These are phyloP conservation scores for Russula brevipes DNA, from an alignment of 768 basidiomycete species.

Conservation along the genomic window DNA sequence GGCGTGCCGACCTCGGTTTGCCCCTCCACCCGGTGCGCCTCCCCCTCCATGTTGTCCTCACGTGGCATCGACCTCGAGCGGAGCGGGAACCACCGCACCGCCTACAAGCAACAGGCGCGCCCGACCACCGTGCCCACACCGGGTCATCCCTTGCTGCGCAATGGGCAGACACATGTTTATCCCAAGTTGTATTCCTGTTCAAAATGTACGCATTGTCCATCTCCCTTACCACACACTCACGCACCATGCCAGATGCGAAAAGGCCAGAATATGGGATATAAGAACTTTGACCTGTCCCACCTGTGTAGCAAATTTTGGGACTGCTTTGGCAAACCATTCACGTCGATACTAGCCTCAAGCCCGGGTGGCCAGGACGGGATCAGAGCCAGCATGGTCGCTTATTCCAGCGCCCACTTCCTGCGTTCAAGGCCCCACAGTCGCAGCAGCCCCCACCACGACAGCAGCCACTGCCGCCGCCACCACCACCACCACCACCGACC, in stretches of 20 bases:
- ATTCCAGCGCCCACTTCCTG: constrained; percentile 25
- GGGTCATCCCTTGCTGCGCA: constrained; percentile 61
- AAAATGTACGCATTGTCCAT: constrained; percentile 50
- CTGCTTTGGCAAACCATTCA: constrained; percentile 56
- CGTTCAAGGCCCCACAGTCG: constrained; percentile 20
- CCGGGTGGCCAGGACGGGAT: constrained; percentile 19
- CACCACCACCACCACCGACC: background rate
- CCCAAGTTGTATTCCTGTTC: constrained; percentile 54
- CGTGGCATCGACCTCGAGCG: constrained; percentile 13
- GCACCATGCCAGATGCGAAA: background rate
- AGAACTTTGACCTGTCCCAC: constrained; percentile 55
- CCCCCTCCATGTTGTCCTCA: constrained; percentile 24
- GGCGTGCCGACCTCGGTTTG: constrained; percentile 26
- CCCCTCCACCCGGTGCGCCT: constrained; percentile 33
- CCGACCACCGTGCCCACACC: constrained; percentile 60
- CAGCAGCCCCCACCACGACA: background rate
- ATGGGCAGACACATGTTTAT: constrained; percentile 64
- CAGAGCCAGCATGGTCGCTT: constrained; percentile 9
- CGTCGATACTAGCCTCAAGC: constrained; percentile 55
- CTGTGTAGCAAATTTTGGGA: constrained; percentile 76
- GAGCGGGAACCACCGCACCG: constrained; percentile 3
- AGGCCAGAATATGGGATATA: constrained; percentile 77
- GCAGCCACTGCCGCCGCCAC: too few species aligned
- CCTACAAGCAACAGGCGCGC: constrained; percentile 44
- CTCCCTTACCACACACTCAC: background rate